Conservation (phyloP, 495 filamentous ascomycete species). For the Penicillium canescens region DNA sequence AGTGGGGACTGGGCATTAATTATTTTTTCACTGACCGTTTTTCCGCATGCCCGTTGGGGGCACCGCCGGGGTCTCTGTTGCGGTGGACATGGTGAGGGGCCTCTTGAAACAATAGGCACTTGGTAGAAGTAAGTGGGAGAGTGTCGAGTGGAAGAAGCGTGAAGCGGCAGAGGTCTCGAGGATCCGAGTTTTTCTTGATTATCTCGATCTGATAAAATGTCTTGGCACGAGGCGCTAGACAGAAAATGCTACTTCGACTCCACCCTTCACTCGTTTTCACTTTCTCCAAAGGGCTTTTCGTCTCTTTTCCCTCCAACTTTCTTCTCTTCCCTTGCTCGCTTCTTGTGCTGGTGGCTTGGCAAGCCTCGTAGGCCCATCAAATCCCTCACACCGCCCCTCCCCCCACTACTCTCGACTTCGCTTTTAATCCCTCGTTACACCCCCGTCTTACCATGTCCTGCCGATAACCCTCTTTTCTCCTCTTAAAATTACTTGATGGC, state of each 20-base stretch:
- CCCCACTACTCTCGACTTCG: constrained; percentile 2
- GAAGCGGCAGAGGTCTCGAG: constrained; percentile 4
- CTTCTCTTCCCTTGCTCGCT: constrained; percentile 13
- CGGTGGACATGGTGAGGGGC: constrained; percentile 25
- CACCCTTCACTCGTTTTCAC: constrained; percentile 11
- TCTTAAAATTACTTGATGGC: constrained; percentile 39
- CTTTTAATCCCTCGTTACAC: constrained; percentile 18
- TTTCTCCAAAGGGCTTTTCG: constrained; percentile 5
- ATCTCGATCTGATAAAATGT: constrained; percentile 32
- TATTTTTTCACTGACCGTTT: constrained; percentile 35
- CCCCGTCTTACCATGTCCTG: constrained; percentile 20
- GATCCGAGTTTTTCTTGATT: constrained; percentile 27
- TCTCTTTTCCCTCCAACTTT: constrained; percentile 1
- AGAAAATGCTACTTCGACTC: constrained; percentile 27
- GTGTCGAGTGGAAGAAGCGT: not conserved
- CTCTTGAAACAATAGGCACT: not conserved
- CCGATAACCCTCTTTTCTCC: constrained; percentile 32
- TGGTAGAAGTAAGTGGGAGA: not conserved
- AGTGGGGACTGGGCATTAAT: constrained; percentile 8
- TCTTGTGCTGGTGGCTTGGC: constrained; percentile 23
- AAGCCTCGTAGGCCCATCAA: constrained; percentile 12
- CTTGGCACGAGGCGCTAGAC: constrained; percentile 24
- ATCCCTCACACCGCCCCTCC: constrained; percentile 42
- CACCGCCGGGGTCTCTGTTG: constrained; percentile 16
- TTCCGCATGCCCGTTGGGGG: constrained; percentile 43